These are phyloP conservation scores for Evernia prunastri DNA, from an alignment of 495 filamentous ascomycete genomes.

Conservation along the genomic window DNA sequence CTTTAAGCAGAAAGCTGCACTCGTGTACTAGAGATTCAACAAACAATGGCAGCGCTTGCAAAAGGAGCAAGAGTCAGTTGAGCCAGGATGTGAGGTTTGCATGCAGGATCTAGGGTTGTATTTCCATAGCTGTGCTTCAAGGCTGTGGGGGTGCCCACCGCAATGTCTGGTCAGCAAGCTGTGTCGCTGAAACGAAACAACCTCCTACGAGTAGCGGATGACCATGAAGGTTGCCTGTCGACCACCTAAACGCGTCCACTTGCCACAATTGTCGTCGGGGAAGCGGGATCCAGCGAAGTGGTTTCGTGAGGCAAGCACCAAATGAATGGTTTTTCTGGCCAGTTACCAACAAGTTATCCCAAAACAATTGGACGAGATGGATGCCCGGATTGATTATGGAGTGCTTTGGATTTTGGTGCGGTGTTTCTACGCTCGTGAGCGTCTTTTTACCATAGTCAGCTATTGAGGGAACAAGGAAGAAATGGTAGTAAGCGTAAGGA, in stretches of 20 bases:
- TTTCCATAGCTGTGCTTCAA: constrained; percentile 1
- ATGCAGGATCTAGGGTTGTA: constrained; percentile 10
- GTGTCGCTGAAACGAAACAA: neutral
- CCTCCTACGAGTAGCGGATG: constrained; percentile 2
- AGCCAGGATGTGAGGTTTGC: constrained; percentile 5
- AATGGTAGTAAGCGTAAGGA: neutral
- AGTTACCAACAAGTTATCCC: neutral
- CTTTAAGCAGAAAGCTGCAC: constrained; percentile 6
- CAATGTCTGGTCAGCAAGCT: constrained; percentile 8
- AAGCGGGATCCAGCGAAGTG: constrained; percentile 2
- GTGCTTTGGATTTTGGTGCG: neutral
- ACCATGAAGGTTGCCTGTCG: constrained; percentile 6
- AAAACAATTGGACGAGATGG: neutral
- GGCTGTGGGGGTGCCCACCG: constrained; percentile 7
- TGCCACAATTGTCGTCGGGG: constrained; percentile 13
- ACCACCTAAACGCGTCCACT: neutral
- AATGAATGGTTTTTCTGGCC: constrained; percentile 5
- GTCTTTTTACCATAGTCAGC: neutral
- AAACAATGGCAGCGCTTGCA: constrained; percentile 4
- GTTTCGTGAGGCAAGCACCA: neutral
- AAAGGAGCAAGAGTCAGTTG: constrained; percentile 3
- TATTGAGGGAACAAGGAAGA: neutral
- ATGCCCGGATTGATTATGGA: neutral
- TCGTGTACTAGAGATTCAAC: neutral
- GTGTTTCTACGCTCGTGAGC: neutral